Percentiles rank a stretch among this genome's conserved stretches.
phyloP scores from a whole-genome alignment of 139 green algal genomes.

The Chlamydomonas incerta region DNA sequence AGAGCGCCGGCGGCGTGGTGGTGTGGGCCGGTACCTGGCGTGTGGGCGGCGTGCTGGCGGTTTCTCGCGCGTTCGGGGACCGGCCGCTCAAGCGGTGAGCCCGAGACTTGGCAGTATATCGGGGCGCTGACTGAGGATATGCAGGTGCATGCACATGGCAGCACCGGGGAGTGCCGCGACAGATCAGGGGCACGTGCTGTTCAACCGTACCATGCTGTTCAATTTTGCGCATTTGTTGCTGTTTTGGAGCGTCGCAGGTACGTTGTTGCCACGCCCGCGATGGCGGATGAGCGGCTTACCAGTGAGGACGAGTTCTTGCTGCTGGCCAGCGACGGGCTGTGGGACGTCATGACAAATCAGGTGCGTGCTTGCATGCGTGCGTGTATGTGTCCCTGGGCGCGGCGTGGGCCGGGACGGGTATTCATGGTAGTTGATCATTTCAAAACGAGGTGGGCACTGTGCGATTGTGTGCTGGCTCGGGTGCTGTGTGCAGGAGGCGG shows the following conservation, averaged over 20 bases:
- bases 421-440: too few species aligned
- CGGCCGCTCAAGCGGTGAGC: conserved; percentile 83
- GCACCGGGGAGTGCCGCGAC: too few species aligned
- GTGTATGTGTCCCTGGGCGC: neutral
- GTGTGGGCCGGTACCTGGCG: conserved; percentile 96
- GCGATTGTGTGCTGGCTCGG: too few species aligned
- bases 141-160: too few species aligned
- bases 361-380: conserved; percentile 20
- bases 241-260: neutral
- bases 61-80: conserved; percentile 96
- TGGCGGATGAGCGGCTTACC: conserved; percentile 79
- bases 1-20: conserved; percentile 91
- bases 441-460: too few species aligned
- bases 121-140: too few species aligned
- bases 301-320: conserved; percentile 82
- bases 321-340: conserved; percentile 93
- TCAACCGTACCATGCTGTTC: too few species aligned
- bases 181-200: too few species aligned
- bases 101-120: too few species aligned
- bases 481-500: conserved; percentile 73
- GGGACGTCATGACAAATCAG: conserved; percentile 92
- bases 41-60: conserved; percentile 95
- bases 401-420: neutral
- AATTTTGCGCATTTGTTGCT: too few species aligned
- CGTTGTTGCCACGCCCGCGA: conserved; percentile 86